Evolutionary conservation across 441 rosid genomes (phyloP).

Genomic region (Theobroma grandiflorum): DNA sequence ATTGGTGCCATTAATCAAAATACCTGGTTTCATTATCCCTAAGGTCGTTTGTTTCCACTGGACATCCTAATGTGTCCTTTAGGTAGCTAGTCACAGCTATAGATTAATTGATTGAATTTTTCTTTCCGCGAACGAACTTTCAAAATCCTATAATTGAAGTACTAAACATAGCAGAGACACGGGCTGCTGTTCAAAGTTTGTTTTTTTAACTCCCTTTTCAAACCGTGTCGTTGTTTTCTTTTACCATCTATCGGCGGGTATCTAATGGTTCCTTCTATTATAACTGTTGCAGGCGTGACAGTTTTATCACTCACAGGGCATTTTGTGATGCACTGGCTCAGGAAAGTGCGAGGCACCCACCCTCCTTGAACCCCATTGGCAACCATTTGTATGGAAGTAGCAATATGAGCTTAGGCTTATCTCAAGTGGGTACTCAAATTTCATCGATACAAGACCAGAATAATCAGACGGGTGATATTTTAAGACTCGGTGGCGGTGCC

Average conservation of each 20-base stretch:
- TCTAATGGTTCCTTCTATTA: slow-evolving; percentile 24
- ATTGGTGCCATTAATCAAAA: background rate
- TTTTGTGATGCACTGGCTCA: slow-evolving; percentile 84
- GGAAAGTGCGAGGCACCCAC: slow-evolving; percentile 72
- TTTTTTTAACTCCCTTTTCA: slow-evolving; percentile 23
- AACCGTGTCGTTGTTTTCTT: slow-evolving; percentile 20
- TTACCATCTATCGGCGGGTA: background rate
- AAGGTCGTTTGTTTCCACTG: background rate
- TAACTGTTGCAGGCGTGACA: slow-evolving; percentile 69
- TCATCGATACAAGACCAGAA: slow-evolving; percentile 45
- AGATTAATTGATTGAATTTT: slow-evolving; percentile 12
- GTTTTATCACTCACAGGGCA: slow-evolving; percentile 85
- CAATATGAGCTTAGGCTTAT: slow-evolving; percentile 47
- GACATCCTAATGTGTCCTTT: background rate
- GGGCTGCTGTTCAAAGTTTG: slow-evolving; percentile 32
- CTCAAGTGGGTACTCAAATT: slow-evolving; percentile 51
- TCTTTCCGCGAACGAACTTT: slow-evolving; percentile 24
- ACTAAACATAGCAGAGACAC: slow-evolving; percentile 43
- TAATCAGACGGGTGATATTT: slow-evolving; percentile 39
- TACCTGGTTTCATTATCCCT: background rate
- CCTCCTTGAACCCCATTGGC: slow-evolving; percentile 56
- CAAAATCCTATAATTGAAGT: slow-evolving; percentile 49
- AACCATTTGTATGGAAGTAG: slow-evolving; percentile 55
- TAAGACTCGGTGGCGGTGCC: slow-evolving; percentile 39
- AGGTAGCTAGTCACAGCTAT: background rate